phyloP scores from a whole-genome alignment of 352 stramenopile species.

The Phytopythium mirpurense region DNA sequence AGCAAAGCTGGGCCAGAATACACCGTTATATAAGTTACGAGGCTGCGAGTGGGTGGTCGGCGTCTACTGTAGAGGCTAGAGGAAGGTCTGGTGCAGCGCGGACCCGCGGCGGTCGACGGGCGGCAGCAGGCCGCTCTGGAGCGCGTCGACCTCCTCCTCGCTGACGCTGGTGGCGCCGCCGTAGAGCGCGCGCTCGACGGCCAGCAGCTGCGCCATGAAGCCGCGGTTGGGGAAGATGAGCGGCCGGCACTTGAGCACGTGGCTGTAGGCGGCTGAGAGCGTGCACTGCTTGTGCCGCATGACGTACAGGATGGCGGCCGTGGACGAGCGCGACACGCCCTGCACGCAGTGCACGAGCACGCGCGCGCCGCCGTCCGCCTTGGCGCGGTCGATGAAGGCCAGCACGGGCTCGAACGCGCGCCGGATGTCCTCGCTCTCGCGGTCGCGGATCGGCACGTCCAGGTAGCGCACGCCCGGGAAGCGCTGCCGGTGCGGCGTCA shows the following conservation, averaged over 20 bases:
- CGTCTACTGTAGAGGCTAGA: too few relatives aligned
- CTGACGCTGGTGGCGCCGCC: conserved; percentile 56
- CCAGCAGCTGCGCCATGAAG: conserved; percentile 78
- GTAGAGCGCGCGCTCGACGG: conserved; percentile 59
- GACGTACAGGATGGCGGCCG: conserved; percentile 77
- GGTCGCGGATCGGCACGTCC: conserved; percentile 58
- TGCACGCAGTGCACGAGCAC: conserved; percentile 85
- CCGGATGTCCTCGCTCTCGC: conserved; percentile 51
- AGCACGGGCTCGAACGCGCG: conserved; percentile 41
- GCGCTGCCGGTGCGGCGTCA: conserved; percentile 48
- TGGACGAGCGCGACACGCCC: conserved; percentile 71
- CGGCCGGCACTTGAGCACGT: conserved; percentile 70
- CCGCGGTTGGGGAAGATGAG: conserved; percentile 77
- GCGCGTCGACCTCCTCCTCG: conserved; percentile 56
- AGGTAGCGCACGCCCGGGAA: conserved; percentile 56
- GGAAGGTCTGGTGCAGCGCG: conserved; percentile 39
- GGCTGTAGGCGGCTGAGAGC: conserved; percentile 68
- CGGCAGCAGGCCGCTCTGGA: conserved; percentile 59
- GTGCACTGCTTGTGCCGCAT: conserved; percentile 71
- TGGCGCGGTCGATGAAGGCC: conserved; percentile 50
- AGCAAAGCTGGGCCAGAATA: conserved; percentile 8
- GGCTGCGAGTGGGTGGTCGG: too few relatives aligned
- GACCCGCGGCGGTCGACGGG: conserved; percentile 58
- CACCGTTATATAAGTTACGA: conserved; percentile 10
- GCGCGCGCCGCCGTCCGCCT: conserved; percentile 17